Evolutionary conservation across 768 basidiomycete genomes (phyloP), one percentile per base, ranked within the genome.

Genomic region (Pulveroboletus ravenelii): DNA sequence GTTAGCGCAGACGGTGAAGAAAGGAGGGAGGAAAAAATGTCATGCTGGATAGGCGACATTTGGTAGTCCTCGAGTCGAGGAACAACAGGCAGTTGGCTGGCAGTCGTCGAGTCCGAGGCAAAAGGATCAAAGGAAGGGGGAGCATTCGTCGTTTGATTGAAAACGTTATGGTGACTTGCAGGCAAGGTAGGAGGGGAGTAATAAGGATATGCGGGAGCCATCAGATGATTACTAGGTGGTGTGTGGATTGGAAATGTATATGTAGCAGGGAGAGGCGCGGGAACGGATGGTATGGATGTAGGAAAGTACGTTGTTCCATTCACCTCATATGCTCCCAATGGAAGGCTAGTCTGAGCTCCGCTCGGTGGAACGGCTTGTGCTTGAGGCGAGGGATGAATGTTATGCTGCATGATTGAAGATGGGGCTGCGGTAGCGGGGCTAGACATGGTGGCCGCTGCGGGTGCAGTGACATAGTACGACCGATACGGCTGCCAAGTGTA

Each of bases 241-340:
- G 56, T 38, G 9, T 47, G 55, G 14, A 38, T 14, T 6, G 57
- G 44, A 10, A 54, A 5, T 10, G 56, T 20, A 41, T 52, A 58
- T 23, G 42, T 18, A 32, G 30, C 34, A 18, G 51, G 51, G 30
- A 47, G 45, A 27, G 53, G 42, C 10, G 46, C 41, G 6, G 44
- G 41, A 15, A 37, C 39, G 1, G 49, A 18, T 10, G 53, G 43
- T 14, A 41, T 5, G 9, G 42, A 30, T 5, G 57, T 29, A 14
- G 55, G 53, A 50, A 66, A 68, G 55, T 64, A 68, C 2, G 55
- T 70, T 35, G 68, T 70, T 10, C 66, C 66, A 8, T 60, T 50
- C 5, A 68, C 42, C 50, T 68, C 50, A 42, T 56, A 62, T 17
- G 64, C 9, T 12, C 60, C 57, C 6, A 37, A 17, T 3, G 58